phyloP scores from a whole-genome alignment of 768 basidiomycete species.

The Tephrocybe sp. region DNA sequence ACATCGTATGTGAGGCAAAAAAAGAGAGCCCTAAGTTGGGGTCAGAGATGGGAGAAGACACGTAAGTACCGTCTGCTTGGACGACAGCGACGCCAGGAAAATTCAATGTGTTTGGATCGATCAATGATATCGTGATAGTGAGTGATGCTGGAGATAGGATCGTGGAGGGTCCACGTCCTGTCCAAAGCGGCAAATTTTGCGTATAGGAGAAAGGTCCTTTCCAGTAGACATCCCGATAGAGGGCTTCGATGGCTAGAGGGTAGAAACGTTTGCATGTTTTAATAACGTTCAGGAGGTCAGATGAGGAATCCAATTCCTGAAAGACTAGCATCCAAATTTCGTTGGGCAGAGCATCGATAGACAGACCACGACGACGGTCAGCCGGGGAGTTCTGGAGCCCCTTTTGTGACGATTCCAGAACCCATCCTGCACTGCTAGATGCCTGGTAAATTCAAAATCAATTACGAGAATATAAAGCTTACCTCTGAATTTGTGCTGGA shows the following conservation, averaged over 20 bases:
- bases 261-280: slow-evolving; percentile 16
- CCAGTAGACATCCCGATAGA: slow-evolving; percentile 20
- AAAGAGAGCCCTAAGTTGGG: slow-evolving; percentile 9
- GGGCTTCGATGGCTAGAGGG: slow-evolving; percentile 14
- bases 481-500: too few relatives aligned
- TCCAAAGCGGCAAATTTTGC: slow-evolving; percentile 15
- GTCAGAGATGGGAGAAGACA: neutral
- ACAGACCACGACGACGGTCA: too few relatives aligned
- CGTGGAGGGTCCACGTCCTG: slow-evolving; percentile 5
- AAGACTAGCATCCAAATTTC: slow-evolving; percentile 20
- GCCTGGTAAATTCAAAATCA: too few relatives aligned
- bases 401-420: too few relatives aligned
- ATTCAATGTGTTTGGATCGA: slow-evolving; percentile 10
- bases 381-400: too few relatives aligned
- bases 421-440: too few relatives aligned
- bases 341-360: too few relatives aligned
- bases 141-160: slow-evolving; percentile 13
- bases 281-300: slow-evolving; percentile 16
- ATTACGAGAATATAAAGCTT: too few relatives aligned
- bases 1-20: slow-evolving; percentile 12
- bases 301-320: slow-evolving; percentile 11
- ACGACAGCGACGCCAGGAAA: slow-evolving; percentile 15
- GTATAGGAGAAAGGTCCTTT: slow-evolving; percentile 11
- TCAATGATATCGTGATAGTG: slow-evolving; percentile 11
- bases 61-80: slow-evolving; percentile 17